Conservation (phyloP, 495 filamentous ascomycete species). For the Penicilliopsis zonata region DNA sequence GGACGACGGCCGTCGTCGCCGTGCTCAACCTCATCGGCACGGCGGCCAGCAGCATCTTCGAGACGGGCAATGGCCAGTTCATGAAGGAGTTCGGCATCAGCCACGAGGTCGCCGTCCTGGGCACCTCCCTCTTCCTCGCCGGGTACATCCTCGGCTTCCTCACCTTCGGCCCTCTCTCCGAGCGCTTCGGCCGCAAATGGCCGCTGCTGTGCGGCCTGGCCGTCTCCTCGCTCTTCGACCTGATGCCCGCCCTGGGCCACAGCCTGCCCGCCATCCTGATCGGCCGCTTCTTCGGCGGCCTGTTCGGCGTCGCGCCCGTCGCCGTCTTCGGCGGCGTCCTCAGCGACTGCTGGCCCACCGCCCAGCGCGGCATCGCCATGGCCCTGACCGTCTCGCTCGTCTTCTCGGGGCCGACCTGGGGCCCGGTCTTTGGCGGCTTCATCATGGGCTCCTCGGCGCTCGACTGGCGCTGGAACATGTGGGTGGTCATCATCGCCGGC, state of each 20-base stretch:
- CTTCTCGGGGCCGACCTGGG: too few relatives aligned
- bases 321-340: conserved; percentile 7
- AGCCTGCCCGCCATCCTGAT: conserved; percentile 4
- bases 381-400: too few relatives aligned
- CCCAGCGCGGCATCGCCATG: too few relatives aligned
- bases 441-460: too few relatives aligned
- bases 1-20: not conserved
- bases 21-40: conserved; percentile 1
- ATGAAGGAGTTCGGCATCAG: conserved; percentile 1
- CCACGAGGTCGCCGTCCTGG: conserved; percentile 2
- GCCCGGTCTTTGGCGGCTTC: too few relatives aligned
- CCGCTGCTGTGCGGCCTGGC: conserved; percentile 4
- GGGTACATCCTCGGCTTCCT: conserved; percentile 2
- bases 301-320: conserved; percentile 5
- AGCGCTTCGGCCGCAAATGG: conserved; percentile 6
- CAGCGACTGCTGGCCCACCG: conserved; percentile 15
- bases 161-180: conserved; percentile 6
- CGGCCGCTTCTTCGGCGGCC: conserved; percentile 6
- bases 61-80: not conserved
- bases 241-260: conserved; percentile 3
- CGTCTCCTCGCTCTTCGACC: conserved; percentile 3
- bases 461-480: too few relatives aligned
- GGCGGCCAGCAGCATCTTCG: conserved; percentile 1
- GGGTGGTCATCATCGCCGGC: too few relatives aligned
- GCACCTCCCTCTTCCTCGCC: conserved; percentile 1